Evolutionary conservation across 2,329 filamentous ascomycete species (phyloP).

Genomic region (Chaetoscypha palmicola): DNA sequence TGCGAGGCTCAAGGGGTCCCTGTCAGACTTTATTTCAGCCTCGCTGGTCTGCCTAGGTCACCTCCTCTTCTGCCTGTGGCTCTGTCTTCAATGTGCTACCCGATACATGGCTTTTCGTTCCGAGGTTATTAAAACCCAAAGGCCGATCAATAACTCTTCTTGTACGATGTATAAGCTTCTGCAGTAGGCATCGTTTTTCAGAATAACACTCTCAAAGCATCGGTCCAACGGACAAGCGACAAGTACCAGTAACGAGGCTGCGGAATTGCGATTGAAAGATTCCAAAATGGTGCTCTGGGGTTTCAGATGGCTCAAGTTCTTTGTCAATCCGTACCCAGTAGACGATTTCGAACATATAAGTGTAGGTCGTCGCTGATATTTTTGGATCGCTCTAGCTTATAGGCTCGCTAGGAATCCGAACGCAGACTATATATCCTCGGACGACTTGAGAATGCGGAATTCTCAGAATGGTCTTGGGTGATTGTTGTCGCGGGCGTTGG

Average conservation of each 20-base stretch:
- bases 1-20: background rate
- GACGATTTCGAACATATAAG: slow-evolving; percentile 22
- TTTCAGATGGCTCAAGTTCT: slow-evolving; percentile 21
- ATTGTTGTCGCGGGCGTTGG: slow-evolving; percentile 39
- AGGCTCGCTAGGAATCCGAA: slow-evolving; percentile 16
- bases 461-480: slow-evolving; percentile 22
- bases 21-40: no score
- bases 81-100: no score
- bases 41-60: background rate
- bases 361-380: background rate
- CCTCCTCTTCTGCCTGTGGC: no score
- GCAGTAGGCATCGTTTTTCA: no score
- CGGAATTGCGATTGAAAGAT: background rate
- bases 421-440: slow-evolving; percentile 19
- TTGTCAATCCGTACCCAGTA: slow-evolving; percentile 19
- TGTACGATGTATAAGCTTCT: no score
- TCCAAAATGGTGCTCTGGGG: slow-evolving; percentile 19
- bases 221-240: background rate
- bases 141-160: no score
- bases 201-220: background rate
- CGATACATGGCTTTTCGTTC: no score
- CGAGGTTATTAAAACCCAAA: no score
- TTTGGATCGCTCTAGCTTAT: background rate
- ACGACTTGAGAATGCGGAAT: slow-evolving; percentile 18
- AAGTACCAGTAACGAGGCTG: background rate